phyloP scores from a whole-genome alignment of 176 grass and related monocot genomes.

The Areca catechu region DNA sequence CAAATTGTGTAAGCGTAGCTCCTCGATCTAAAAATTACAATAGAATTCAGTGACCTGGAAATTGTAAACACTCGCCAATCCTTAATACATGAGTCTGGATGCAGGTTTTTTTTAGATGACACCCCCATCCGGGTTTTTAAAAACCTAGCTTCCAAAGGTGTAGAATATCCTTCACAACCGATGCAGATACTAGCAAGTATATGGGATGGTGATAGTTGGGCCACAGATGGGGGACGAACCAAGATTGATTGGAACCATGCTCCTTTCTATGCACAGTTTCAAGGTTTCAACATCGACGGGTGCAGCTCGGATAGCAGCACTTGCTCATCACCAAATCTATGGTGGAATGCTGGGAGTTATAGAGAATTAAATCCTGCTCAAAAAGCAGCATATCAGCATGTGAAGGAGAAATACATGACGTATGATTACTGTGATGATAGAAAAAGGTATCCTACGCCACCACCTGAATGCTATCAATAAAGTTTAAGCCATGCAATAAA shows the following conservation, averaged over 20 bases:
- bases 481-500: too few relatives aligned
- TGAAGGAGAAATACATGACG: constrained; percentile 30
- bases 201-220: constrained; percentile 70
- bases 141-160: constrained; percentile 33
- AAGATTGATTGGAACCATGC: constrained; percentile 46
- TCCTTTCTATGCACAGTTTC: constrained; percentile 44
- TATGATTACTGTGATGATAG: constrained; percentile 58
- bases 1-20: constrained; percentile 43
- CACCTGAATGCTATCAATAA: constrained; percentile 27
- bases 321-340: constrained; percentile 28
- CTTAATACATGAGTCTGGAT: background rate
- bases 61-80: too few relatives aligned
- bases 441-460: constrained; percentile 16
- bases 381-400: constrained; percentile 35
- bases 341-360: constrained; percentile 52
- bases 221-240: constrained; percentile 44
- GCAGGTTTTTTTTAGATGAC: constrained; percentile 51
- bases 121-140: constrained; percentile 41
- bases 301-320: constrained; percentile 19
- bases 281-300: constrained; percentile 35
- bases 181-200: constrained; percentile 49
- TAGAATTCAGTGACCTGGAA: background rate
- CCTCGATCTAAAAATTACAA: background rate
- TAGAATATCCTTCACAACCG: constrained; percentile 38
- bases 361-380: constrained; percentile 27